Conservation (phyloP, 768 basidiomycete genomes). For the Agaricus subrufescens region DNA sequence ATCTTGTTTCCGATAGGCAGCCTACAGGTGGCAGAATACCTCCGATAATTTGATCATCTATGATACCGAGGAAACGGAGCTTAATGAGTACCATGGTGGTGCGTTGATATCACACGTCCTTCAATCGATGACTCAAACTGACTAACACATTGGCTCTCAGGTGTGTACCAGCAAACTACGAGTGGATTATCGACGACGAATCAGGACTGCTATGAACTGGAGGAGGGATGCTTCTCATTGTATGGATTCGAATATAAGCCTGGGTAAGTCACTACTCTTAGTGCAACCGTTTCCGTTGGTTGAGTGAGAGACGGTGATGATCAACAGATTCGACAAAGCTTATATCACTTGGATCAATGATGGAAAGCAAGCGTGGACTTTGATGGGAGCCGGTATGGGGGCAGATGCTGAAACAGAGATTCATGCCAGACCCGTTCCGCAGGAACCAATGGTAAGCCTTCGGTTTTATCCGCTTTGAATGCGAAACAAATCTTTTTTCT, state of each 20-base stretch:
- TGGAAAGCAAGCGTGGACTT: constrained; percentile 59
- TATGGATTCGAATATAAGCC: constrained; percentile 51
- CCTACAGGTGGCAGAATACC: constrained; percentile 52
- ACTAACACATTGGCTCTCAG: constrained; percentile 19
- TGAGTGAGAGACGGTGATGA: not conserved
- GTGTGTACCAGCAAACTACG: constrained; percentile 67
- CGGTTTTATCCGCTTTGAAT: constrained; percentile 23
- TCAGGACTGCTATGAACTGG: constrained; percentile 58
- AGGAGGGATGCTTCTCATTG: constrained; percentile 26
- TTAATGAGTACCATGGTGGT: constrained; percentile 63
- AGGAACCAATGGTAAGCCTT: constrained; percentile 63
- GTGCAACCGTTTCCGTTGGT: not conserved
- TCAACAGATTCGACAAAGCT: constrained; percentile 21
- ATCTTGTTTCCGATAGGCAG: constrained; percentile 30
- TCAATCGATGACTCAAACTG: constrained; percentile 22
- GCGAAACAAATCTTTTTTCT: not conserved
- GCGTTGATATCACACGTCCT: constrained; percentile 21
- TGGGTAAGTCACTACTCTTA: constrained; percentile 24
- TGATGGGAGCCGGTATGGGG: constrained; percentile 52
- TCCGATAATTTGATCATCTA: constrained; percentile 42
- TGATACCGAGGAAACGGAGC: constrained; percentile 35
- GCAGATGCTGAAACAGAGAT: constrained; percentile 51
- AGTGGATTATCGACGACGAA: constrained; percentile 63
- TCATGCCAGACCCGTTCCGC: constrained; percentile 50
- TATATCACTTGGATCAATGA: constrained; percentile 80